Percentiles rank a stretch among this genome's conserved stretches.
phyloP scores from a whole-genome alignment of 805 yeast genomes.

The Ogataea populi-albae region DNA sequence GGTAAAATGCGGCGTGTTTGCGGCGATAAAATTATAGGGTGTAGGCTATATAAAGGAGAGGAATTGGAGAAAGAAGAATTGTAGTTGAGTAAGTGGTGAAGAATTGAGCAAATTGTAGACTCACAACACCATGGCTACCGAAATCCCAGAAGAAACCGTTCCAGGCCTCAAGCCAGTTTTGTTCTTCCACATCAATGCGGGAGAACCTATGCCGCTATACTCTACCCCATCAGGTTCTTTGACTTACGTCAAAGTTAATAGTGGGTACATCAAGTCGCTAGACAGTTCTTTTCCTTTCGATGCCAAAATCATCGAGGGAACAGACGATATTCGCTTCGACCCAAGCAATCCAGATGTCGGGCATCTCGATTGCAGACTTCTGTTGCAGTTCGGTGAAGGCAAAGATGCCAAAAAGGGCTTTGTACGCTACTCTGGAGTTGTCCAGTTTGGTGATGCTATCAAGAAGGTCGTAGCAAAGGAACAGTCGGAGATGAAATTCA shows the following conservation, averaged over 20 bases:
- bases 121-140: slow-evolving; percentile 4
- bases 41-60: too few species aligned
- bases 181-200: slow-evolving; percentile 35
- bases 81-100: too few species aligned
- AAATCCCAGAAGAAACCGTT: slow-evolving; percentile 17
- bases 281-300: slow-evolving; percentile 40
- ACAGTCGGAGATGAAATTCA: slow-evolving; percentile 34
- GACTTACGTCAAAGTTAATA: slow-evolving; percentile 30
- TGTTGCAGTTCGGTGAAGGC: slow-evolving; percentile 33
- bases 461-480: slow-evolving; percentile 36
- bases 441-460: slow-evolving; percentile 36
- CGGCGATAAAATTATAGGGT: too few species aligned
- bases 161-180: slow-evolving; percentile 36
- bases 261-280: slow-evolving; percentile 38
- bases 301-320: slow-evolving; percentile 37
- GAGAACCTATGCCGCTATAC: slow-evolving; percentile 32
- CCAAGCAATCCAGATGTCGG: slow-evolving; percentile 28
- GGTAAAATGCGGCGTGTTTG: too few species aligned
- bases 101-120: neutral
- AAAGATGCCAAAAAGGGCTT: slow-evolving; percentile 41
- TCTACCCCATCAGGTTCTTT: slow-evolving; percentile 27
- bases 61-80: too few species aligned
- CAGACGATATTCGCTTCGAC: slow-evolving; percentile 45
- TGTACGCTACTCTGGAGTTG: slow-evolving; percentile 48
- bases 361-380: slow-evolving; percentile 47